Evolutionary conservation across 352 stramenopile genomes (phyloP).

Genomic region (Phytophthora ramorum): DNA sequence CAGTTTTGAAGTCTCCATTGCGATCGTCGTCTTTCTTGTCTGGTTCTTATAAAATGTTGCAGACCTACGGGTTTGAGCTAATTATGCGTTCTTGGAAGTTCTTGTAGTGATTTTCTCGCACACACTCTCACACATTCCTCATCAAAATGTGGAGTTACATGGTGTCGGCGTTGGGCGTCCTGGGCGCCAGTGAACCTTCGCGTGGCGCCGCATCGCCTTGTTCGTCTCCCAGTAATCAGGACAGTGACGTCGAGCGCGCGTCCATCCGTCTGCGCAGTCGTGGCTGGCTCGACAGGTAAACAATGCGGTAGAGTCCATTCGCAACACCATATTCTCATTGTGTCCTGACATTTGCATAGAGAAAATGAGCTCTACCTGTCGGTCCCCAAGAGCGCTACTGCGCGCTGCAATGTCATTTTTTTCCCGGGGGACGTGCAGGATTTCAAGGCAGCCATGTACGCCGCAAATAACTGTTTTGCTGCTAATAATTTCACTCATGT

Average conservation of each 20-base stretch:
- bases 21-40: too few species aligned
- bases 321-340: constrained; percentile 1
- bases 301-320: background rate
- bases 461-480: background rate
- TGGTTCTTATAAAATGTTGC: too few species aligned
- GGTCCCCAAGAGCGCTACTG: constrained; percentile 23
- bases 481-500: background rate
- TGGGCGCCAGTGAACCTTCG: constrained; percentile 15
- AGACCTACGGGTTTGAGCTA: too few species aligned
- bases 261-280: constrained; percentile 34
- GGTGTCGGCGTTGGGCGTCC: constrained; percentile 31
- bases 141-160: constrained; percentile 42
- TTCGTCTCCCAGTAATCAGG: constrained; percentile 22
- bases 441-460: constrained; percentile 57
- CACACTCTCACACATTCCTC: constrained; percentile 6
- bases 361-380: constrained; percentile 64
- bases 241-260: constrained; percentile 25
- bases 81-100: too few species aligned
- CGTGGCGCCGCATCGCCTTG: background rate
- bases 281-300: constrained; percentile 44
- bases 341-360: constrained; percentile 21
- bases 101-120: constrained; percentile 10
- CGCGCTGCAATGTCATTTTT: constrained; percentile 62
- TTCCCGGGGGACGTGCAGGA: constrained; percentile 78
- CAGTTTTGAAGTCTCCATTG: too few species aligned